phyloP scores from a whole-genome alignment of 2,329 filamentous ascomycete genomes.

The Escovopsis sp. region DNA sequence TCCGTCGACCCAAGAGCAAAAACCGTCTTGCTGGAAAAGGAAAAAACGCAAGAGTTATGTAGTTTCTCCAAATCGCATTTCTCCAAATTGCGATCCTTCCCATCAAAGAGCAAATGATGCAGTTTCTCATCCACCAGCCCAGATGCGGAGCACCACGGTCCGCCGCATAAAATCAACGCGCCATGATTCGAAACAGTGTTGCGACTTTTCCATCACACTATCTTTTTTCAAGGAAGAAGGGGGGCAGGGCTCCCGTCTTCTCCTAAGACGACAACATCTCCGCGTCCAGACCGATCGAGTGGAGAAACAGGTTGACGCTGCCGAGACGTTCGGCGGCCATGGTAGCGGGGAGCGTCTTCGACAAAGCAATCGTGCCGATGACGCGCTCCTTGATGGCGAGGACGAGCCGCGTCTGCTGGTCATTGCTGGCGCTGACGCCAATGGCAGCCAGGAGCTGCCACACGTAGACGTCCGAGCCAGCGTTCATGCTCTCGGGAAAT shows the following conservation, averaged over 20 bases:
- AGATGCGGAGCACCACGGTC: no score
- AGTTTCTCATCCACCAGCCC: no score
- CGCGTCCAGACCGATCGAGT: slow-evolving; percentile 94
- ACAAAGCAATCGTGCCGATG: slow-evolving; percentile 80
- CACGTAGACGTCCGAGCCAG: slow-evolving; percentile 86
- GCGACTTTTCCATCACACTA: no score
- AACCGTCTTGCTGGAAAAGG: no score
- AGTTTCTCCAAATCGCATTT: no score
- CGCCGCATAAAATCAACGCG: no score
- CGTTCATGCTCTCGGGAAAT: slow-evolving; percentile 83
- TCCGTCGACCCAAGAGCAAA: no score
- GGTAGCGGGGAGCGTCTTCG: slow-evolving; percentile 76
- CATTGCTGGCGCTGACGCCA: slow-evolving; percentile 80
- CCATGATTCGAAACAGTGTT: no score
- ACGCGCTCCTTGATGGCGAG: slow-evolving; percentile 95
- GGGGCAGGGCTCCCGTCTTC: background rate
- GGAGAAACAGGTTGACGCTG: slow-evolving; percentile 97
- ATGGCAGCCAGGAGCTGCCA: slow-evolving; percentile 97
- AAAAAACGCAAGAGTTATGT: no score
- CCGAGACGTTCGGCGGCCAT: slow-evolving; percentile 71
- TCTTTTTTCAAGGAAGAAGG: no score
- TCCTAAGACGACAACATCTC: slow-evolving; percentile 39
- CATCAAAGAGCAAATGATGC: no score
- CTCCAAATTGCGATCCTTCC: no score
- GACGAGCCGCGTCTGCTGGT: slow-evolving; percentile 89